A percentile compares a stretch with the other conserved stretches of the same genome.
Evolutionary conservation across 345 rosid genomes (phyloP).

Genomic region (Dipteronia sinensis): DNA sequence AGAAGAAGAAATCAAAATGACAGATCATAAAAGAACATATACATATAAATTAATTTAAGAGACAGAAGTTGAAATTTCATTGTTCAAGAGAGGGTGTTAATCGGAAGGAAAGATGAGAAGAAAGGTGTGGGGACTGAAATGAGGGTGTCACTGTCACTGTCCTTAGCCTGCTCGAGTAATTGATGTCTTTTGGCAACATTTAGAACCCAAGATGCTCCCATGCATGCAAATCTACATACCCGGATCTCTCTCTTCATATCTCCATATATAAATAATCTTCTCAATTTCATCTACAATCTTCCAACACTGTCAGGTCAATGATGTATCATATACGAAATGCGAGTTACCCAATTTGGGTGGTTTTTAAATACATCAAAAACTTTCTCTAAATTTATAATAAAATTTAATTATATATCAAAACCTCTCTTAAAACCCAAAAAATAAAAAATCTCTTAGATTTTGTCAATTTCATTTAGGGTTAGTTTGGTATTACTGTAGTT

Average conservation of each 20-base stretch:
- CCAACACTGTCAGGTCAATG: neutral
- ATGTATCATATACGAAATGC: neutral
- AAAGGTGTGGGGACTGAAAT: conserved; percentile 23
- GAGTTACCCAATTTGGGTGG: no score
- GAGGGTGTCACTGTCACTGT: conserved; percentile 23
- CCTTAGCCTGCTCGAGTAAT: conserved; percentile 19
- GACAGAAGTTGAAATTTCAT: neutral
- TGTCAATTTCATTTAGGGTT: no score
- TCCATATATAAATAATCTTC: conserved; percentile 5
- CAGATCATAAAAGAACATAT: neutral
- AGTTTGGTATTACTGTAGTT: no score
- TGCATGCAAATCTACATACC: conserved; percentile 17
- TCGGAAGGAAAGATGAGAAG: neutral
- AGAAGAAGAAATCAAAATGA: conserved; percentile 6
- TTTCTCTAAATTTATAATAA: no score
- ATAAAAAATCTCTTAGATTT: no score
- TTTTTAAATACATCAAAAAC: no score
- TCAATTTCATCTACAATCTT: conserved; percentile 1
- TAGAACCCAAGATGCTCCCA: conserved; percentile 7
- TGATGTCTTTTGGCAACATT: conserved; percentile 30
- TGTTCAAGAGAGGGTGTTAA: neutral
- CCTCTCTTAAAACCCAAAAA: neutral
- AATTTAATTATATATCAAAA: neutral
- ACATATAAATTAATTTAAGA: neutral
- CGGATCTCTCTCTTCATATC: neutral